phyloP scores from a whole-genome alignment of 208 protist species.

The Novymonas esmeraldas region DNA sequence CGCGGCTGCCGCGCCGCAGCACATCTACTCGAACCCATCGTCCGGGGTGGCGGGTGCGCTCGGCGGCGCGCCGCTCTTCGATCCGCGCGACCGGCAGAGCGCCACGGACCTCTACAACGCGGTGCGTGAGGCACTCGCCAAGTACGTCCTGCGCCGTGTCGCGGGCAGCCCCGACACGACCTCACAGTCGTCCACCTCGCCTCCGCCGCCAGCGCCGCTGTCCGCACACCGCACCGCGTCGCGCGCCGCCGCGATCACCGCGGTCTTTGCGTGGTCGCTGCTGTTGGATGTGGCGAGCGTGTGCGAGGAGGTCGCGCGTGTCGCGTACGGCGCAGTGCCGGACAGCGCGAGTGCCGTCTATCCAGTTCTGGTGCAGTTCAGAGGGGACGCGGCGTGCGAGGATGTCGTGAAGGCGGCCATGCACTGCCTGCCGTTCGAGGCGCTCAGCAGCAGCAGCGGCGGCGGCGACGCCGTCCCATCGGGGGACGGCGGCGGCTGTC shows the following conservation, averaged over 20 bases:
- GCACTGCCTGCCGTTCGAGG: slow-evolving; percentile 90
- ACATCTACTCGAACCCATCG: slow-evolving; percentile 3
- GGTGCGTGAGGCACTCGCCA: slow-evolving; percentile 49
- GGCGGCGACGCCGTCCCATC: neutral
- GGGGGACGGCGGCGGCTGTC: slow-evolving; percentile 14
- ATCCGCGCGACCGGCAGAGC: slow-evolving; percentile 32
- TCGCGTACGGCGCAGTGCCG: slow-evolving; percentile 26
- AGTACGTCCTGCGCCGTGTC: slow-evolving; percentile 76
- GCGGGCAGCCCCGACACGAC: slow-evolving; percentile 11
- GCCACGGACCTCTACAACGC: slow-evolving; percentile 53
- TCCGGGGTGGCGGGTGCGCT: neutral
- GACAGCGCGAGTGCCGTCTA: slow-evolving; percentile 17
- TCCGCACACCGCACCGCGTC: too few relatives aligned
- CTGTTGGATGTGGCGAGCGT: slow-evolving; percentile 68
- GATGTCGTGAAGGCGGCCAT: slow-evolving; percentile 67
- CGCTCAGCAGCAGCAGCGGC: slow-evolving; percentile 20
- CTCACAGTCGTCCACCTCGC: neutral
- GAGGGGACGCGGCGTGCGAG: slow-evolving; percentile 50
- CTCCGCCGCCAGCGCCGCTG: too few relatives aligned
- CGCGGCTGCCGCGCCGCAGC: neutral
- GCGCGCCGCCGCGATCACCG: slow-evolving; percentile 35
- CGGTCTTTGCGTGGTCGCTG: slow-evolving; percentile 62
- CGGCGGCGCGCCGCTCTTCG: slow-evolving; percentile 23
- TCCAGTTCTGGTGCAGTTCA: slow-evolving; percentile 67
- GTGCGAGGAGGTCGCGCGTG: slow-evolving; percentile 58